phyloP scores from a whole-genome alignment of 2,329 filamentous ascomycete species.

The Tolypocladium inflatum region DNA sequence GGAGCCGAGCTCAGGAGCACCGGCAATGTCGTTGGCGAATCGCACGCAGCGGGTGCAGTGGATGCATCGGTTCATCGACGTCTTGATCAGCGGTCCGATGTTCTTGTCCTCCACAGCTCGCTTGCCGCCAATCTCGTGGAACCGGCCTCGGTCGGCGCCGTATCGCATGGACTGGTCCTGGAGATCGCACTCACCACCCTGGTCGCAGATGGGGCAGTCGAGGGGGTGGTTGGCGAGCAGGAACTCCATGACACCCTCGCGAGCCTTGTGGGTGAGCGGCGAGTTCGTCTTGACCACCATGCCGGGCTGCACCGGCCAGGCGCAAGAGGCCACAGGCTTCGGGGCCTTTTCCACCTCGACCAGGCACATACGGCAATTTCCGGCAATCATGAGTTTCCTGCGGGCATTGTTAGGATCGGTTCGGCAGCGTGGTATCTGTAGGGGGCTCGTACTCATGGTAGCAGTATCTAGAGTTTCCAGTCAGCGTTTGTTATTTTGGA shows the following conservation, averaged over 20 bases:
- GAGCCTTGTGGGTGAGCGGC: slow-evolving; percentile 89
- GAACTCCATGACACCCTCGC: slow-evolving; percentile 99
- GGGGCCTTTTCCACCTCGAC: slow-evolving; percentile 95
- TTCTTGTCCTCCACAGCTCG: slow-evolving; percentile 99
- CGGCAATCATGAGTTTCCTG: slow-evolving; percentile 96
- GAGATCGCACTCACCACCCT: slow-evolving; percentile 97
- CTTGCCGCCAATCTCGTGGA: slow-evolving; percentile 93
- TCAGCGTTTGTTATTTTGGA: slow-evolving; percentile 2
- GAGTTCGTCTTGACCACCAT: slow-evolving; percentile 99
- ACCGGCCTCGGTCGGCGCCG: slow-evolving; percentile 87
- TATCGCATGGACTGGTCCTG: slow-evolving; percentile 99
- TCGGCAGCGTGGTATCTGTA: slow-evolving; percentile 9
- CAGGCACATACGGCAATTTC: slow-evolving; percentile 99
- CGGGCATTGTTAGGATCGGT: slow-evolving; percentile 30
- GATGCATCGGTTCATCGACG: slow-evolving; percentile 99
- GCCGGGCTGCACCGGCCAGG: slow-evolving; percentile 95
- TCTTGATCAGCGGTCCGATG: slow-evolving; percentile 96
- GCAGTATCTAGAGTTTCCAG: slow-evolving; percentile 64
- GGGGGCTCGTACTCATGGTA: slow-evolving; percentile 76
- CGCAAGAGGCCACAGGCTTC: slow-evolving; percentile 96
- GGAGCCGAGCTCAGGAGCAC: slow-evolving; percentile 89
- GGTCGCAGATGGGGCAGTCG: slow-evolving; percentile 96
- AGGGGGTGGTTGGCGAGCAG: slow-evolving; percentile 91
- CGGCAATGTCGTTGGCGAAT: slow-evolving; percentile 95
- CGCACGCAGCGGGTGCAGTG: slow-evolving; percentile 97